Evolutionary conservation across 257 asterid species (phyloP).

Genomic region (Nemophila menziesii): DNA sequence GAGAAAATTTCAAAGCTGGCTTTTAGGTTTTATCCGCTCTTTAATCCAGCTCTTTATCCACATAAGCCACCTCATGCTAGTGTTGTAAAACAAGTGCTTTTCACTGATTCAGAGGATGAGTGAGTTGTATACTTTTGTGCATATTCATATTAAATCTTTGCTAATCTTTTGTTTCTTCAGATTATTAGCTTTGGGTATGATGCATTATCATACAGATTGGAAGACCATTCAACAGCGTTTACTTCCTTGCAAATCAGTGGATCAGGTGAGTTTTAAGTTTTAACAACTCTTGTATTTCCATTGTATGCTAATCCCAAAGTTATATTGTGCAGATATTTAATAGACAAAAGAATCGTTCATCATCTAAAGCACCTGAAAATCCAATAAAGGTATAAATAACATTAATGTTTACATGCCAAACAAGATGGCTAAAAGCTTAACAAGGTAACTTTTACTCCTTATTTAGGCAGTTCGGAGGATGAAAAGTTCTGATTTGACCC

Average conservation of each 20-base stretch:
- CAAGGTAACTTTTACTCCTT: slow-evolving; percentile 11
- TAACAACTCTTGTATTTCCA: too few species aligned
- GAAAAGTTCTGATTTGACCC: slow-evolving; percentile 73
- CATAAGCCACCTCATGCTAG: slow-evolving; percentile 80
- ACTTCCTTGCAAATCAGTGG: slow-evolving; percentile 94
- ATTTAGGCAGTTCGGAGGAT: slow-evolving; percentile 91
- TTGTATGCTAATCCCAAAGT: too few species aligned
- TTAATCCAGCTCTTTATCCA: slow-evolving; percentile 87
- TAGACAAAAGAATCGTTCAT: slow-evolving; percentile 96
- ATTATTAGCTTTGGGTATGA: slow-evolving; percentile 79
- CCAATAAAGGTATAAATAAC: slow-evolving; percentile 97
- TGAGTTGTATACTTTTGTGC: slow-evolving; percentile 73
- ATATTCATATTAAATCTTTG: background rate
- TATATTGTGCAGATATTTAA: too few species aligned
- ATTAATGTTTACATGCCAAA: too few species aligned
- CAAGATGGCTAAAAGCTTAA: too few species aligned
- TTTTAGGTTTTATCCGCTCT: slow-evolving; percentile 67
- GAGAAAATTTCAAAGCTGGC: slow-evolving; percentile 75
- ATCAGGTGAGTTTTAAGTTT: too few species aligned
- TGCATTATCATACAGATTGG: slow-evolving; percentile 94
- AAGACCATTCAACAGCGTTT: slow-evolving; percentile 83
- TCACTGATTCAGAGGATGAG: slow-evolving; percentile 96
- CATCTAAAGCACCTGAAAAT: slow-evolving; percentile 94
- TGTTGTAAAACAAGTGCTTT: slow-evolving; percentile 75
- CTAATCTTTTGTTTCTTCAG: slow-evolving; percentile 24